These are phyloP conservation scores for Leishmania mexicana DNA, from an alignment of 208 protist species.

Conservation along the genomic window DNA sequence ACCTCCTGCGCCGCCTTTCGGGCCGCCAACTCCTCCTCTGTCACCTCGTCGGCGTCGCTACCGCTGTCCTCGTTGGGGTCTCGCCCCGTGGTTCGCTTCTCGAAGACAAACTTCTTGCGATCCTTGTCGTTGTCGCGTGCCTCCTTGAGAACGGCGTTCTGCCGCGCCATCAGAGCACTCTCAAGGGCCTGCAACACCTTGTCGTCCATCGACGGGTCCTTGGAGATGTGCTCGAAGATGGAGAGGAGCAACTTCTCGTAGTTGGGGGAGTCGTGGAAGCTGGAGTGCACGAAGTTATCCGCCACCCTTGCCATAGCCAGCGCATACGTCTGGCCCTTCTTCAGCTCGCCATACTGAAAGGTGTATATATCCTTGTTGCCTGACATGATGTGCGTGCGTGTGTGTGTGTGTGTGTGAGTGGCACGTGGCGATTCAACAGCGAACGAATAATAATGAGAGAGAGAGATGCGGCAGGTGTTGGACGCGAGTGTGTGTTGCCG, in stretches of 20 bases:
- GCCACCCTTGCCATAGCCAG: constrained; percentile 71
- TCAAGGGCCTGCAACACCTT: constrained; percentile 51
- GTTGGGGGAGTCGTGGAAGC: constrained; percentile 54
- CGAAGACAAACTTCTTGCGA: constrained; percentile 49
- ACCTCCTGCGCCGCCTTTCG: constrained; percentile 36
- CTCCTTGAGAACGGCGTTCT: constrained; percentile 62
- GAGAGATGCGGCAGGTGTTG: neutral
- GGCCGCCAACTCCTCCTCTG: constrained; percentile 33
- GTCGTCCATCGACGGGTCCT: constrained; percentile 37
- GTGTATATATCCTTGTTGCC: constrained; percentile 57
- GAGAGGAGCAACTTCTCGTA: constrained; percentile 58
- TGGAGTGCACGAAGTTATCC: constrained; percentile 61
- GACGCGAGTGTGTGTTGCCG: constrained; percentile 1
- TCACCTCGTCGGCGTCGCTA: constrained; percentile 43
- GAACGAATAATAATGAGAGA: neutral
- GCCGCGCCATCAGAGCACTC: constrained; percentile 44
- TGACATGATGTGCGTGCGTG: constrained; percentile 28
- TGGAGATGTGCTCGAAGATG: constrained; percentile 41
- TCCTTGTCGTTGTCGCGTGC: constrained; percentile 69
- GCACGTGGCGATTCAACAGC: neutral
- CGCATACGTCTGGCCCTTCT: constrained; percentile 45
- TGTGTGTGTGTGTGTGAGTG: neutral
- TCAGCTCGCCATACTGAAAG: constrained; percentile 82
- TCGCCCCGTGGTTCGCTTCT: constrained; percentile 41
- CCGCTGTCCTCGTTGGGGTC: constrained; percentile 60